Evolutionary conservation across 129 eudicot species (phyloP).

Genomic region (Flaveria ramosissima): DNA sequence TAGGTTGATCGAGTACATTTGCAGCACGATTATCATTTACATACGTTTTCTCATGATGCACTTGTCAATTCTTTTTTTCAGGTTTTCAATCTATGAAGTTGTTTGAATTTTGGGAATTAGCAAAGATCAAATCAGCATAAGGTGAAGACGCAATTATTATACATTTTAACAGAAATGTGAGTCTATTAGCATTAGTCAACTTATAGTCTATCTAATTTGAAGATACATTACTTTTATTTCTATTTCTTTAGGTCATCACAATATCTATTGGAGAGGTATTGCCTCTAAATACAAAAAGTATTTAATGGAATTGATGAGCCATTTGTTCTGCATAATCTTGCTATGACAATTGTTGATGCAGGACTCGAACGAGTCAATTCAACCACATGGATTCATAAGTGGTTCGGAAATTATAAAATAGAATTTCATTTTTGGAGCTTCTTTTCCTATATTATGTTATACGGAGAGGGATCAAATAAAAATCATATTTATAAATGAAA

Average conservation of each 20-base stretch:
- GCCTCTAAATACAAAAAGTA: slow-evolving; percentile 82
- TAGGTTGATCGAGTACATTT: too few relatives aligned
- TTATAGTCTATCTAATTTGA: neutral
- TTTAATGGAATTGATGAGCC: slow-evolving; percentile 96
- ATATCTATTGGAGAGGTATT: slow-evolving; percentile 58
- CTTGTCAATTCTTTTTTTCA: too few relatives aligned
- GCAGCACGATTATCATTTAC: too few relatives aligned
- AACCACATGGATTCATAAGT: too few relatives aligned
- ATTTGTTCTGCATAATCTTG: slow-evolving; percentile 76
- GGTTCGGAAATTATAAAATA: too few relatives aligned
- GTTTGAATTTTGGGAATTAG: slow-evolving; percentile 55
- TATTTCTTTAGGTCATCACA: slow-evolving; percentile 49
- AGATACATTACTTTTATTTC: neutral
- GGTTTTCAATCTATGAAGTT: slow-evolving; percentile 4
- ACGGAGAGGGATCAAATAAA: too few relatives aligned
- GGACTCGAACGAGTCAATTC: too few relatives aligned
- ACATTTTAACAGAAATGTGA: slow-evolving; percentile 69
- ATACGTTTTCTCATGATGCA: too few relatives aligned
- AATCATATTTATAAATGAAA: too few relatives aligned
- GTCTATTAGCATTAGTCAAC: slow-evolving; percentile 31
- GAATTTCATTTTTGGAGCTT: too few relatives aligned
- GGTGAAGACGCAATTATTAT: slow-evolving; percentile 64
- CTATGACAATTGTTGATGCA: too few relatives aligned
- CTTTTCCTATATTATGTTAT: too few relatives aligned
- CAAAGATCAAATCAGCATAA: slow-evolving; percentile 68